A percentile compares a stretch with the other conserved stretches of the same genome.
phyloP scores from a whole-genome alignment of 495 filamentous ascomycete species.

The Thermothielavioides terrestris region DNA sequence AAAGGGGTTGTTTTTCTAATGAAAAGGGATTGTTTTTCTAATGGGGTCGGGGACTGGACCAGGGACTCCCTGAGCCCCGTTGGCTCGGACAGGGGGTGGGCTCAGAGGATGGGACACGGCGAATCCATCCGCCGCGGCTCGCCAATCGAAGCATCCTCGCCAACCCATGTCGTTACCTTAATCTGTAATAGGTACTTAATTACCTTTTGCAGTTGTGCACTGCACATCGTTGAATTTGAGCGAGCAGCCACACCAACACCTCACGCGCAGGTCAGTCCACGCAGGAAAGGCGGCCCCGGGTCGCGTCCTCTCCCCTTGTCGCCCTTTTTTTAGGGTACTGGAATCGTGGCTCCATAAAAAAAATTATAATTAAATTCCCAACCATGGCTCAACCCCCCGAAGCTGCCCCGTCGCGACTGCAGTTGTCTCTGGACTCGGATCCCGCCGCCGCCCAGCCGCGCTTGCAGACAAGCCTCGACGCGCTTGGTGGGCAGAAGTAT shows the following conservation, averaged over 20 bases:
- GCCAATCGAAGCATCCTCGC: not conserved
- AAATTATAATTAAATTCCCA: slow-evolving; percentile 37
- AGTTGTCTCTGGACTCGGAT: slow-evolving; percentile 24
- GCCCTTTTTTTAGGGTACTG: slow-evolving; percentile 24
- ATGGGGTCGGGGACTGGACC: too few species aligned
- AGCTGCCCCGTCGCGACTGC: slow-evolving; percentile 24
- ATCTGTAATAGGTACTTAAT: not conserved
- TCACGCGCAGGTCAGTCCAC: slow-evolving; percentile 24
- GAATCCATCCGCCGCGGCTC: not conserved
- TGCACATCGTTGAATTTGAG: slow-evolving; percentile 23
- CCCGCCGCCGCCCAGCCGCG: slow-evolving; percentile 16
- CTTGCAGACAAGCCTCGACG: slow-evolving; percentile 14
- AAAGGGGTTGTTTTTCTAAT: too few species aligned
- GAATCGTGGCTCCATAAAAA: slow-evolving; percentile 37
- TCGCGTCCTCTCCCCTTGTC: slow-evolving; percentile 31
- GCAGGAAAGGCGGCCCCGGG: slow-evolving; percentile 33
- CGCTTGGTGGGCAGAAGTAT: slow-evolving; percentile 10
- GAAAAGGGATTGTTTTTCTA: too few species aligned
- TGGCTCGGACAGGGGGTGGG: too few species aligned
- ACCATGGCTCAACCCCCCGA: slow-evolving; percentile 35
- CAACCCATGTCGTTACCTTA: too few species aligned
- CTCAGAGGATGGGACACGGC: slow-evolving; percentile 3
- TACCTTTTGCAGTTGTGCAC: slow-evolving; percentile 8
- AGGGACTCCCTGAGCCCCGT: too few species aligned
- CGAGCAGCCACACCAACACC: slow-evolving; percentile 24